Evolutionary conservation across 305 asterid genomes (phyloP), one percentile per base, ranked within the genome.

Genomic region (Ajuga reptans): DNA sequence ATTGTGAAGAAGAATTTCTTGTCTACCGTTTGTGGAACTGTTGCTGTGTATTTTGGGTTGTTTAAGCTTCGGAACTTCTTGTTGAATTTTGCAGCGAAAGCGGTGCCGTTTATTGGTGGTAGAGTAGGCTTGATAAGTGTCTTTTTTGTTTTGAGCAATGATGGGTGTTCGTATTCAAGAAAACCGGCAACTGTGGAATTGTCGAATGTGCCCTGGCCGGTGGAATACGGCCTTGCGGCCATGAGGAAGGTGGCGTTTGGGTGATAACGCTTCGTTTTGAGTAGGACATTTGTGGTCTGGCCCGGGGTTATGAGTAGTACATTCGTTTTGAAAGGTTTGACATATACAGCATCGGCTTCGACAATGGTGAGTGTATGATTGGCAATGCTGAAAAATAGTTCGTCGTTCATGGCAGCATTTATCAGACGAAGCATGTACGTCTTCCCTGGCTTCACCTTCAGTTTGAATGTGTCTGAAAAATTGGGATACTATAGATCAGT

Each of bases 391-490:
- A 83, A 85, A 75, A 80, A 85, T 2, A 85, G 80, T 59, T 83
- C 88, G 3, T 83, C 90, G 9, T 86, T 84, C 86, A 87, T 65
- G 53, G 88, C 93, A 61, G 88, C 93, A n/a, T 84, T 87, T 71
- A 87, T 83, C 50, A 87, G 58, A 14, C 93, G 90, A 63, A 87
- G 90, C 82, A 87, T 69, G 62, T 86, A 86, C 0, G 90, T 87
- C 73, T 81, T 87, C 53, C 90, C 93, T 12, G 90, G 82, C 76
- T 83, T 81, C 71, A 84, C 93, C 76, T 78, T 86, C 72, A 86
- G 77, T 56, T 64, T 79, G 85, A 79, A 86, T n/a, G 84, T 84
- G 60, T 81, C 89, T 84, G 82, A 63, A 78, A 46, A 2, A 57
- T 68, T 5, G 7, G 65, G 49, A 72, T 21, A 56, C 51, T 54